Base-by-base conservation (phyloP, 192 early-diverging fungal genomes). In the Obelidium mucronatum region DNA sequence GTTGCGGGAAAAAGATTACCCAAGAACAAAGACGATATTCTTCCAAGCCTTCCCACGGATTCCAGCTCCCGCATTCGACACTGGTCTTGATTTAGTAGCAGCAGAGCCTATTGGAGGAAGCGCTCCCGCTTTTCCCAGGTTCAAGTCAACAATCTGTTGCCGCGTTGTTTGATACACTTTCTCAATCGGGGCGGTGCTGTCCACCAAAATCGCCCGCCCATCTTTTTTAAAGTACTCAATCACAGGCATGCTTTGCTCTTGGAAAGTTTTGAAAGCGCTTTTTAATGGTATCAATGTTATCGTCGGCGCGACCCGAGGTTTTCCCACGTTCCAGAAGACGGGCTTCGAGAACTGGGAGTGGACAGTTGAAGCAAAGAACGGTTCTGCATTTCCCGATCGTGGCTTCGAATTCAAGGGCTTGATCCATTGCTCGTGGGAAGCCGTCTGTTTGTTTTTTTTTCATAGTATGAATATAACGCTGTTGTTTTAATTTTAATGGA, bases 231-330 rank as follows among this genome's bases (percentile, higher is more conserved):
- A 90, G 48, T 79, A 81, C 35, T 90, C 84, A 31, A 90, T 71
- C 22, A 90, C 87, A 31, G 82, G 83, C 76, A 87, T 62, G 62
- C 80, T 84, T 39, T 84, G 73, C 2, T 85, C 77, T 68, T 86
- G 62, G 75, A 87, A 90, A 1, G 85, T 84, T 28, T 72, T 64
- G n/a, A 67, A 90, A 88, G 31, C 88, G 77, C 60, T 90, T 88
- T 28, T 77, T 61, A 40, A 88, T 88, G 0, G 88, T 88, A 42
- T 85, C 86, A 31, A 87, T 58, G 73, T 90, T 90, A 73, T 90
- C 88, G 73, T 90, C 88, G 6, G 83, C 80, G 19, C 88, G 44
- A 2, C 85, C 87, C 52, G 79, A 80, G 3, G 84, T 87, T 69
- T 87, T 87, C 5, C 85, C 86, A 35, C 86, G 80, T 55, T 88